These are phyloP conservation scores for Ophiosphaerella herpotricha DNA, from an alignment of 2,329 filamentous ascomycete species.

Conservation along the genomic window DNA sequence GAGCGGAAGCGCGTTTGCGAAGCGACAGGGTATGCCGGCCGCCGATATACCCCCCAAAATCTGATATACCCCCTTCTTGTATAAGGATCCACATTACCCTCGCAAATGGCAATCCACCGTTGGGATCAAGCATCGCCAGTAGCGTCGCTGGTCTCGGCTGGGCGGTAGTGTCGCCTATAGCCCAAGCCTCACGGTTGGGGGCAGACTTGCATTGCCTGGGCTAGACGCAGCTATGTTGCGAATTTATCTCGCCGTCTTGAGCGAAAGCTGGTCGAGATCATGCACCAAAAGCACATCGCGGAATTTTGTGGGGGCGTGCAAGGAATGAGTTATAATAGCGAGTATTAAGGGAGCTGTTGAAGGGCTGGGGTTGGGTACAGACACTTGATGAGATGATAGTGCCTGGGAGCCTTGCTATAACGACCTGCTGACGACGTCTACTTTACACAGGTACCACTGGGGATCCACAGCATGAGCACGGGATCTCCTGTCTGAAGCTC, in stretches of 20 bases:
- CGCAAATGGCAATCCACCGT: slow-evolving; percentile 7
- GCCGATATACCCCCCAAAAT: slow-evolving; percentile 10
- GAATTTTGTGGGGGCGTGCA: slow-evolving; percentile 16
- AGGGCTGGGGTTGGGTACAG: not conserved
- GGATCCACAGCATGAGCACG: slow-evolving; percentile 3
- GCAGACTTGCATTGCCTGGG: slow-evolving; percentile 6
- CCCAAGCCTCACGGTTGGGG: slow-evolving; percentile 16
- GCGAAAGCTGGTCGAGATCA: slow-evolving; percentile 20
- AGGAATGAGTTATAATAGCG: slow-evolving; percentile 2
- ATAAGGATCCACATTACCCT: slow-evolving; percentile 1
- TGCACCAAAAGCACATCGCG: slow-evolving; percentile 18
- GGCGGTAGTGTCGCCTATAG: slow-evolving; percentile 9
- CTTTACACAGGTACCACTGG: slow-evolving; percentile 1
- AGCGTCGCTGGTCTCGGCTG: slow-evolving; percentile 12
- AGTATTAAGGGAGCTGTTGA: not conserved
- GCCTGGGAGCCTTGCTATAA: not conserved
- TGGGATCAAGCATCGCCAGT: slow-evolving; percentile 12
- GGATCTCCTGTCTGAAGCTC: not conserved
- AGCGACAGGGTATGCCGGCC: slow-evolving; percentile 6
- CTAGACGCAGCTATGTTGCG: slow-evolving; percentile 11
- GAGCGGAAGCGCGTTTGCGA: slow-evolving; percentile 14
- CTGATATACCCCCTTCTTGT: slow-evolving; percentile 7
- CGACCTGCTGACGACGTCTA: slow-evolving; percentile 6
- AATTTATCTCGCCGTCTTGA: slow-evolving; percentile 9
- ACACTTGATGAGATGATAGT: slow-evolving; percentile 3